Conservation (phyloP, 257 asterid species). For the Jaltomata sinuosa region DNA sequence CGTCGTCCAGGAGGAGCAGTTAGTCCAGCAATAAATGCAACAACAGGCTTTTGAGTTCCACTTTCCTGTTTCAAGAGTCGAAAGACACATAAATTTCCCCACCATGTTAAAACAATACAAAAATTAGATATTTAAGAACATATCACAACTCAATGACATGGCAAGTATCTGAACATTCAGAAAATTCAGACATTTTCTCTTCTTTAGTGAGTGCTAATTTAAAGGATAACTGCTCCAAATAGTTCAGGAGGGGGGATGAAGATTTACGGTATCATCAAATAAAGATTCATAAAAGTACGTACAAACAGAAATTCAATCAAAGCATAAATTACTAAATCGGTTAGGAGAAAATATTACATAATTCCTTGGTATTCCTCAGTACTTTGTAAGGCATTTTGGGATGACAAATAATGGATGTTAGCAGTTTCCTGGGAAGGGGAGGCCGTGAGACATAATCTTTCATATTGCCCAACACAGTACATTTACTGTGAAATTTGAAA, state of each 20-base stretch:
- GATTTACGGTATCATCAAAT: background rate
- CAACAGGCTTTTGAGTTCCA: conserved; percentile 85
- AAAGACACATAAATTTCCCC: background rate
- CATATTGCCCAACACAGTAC: background rate
- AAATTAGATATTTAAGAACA: background rate
- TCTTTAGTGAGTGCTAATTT: background rate
- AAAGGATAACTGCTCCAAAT: background rate
- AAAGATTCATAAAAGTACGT: background rate
- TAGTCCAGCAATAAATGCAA: conserved; percentile 96
- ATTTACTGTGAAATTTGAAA: background rate
- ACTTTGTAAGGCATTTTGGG: background rate
- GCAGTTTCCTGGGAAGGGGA: background rate
- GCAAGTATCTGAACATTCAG: background rate
- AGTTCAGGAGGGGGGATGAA: background rate
- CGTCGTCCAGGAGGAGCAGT: conserved; percentile 99
- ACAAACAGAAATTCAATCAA: background rate
- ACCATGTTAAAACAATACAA: background rate
- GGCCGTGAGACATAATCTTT: background rate
- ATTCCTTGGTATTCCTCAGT: background rate
- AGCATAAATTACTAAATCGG: background rate
- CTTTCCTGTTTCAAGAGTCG: conserved; percentile 52
- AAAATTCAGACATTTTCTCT: background rate
- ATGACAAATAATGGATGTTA: background rate
- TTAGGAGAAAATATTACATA: background rate
- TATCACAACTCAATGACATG: background rate